Base-by-base conservation (phyloP, 345 rosid genomes). In the Microcos paniculata region DNA sequence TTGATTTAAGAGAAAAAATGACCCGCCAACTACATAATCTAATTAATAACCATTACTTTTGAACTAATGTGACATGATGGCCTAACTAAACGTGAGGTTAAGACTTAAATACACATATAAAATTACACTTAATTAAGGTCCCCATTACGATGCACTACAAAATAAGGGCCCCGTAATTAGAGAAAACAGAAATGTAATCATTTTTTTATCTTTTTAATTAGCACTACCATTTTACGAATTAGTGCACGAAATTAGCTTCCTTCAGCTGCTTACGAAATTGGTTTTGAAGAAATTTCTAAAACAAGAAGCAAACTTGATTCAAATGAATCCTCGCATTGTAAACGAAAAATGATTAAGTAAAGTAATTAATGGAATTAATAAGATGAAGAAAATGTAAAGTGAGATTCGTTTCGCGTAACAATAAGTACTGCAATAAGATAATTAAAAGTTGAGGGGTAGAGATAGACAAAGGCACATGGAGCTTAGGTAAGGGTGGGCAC, bases 351-450 rank as follows among this genome's bases (percentile, higher is more conserved):
- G 40, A 35, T 3, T 3, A 4, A 35, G 40, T 85, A 81, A 83
- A 85, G 82, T 71, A n/a, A 28, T 13, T 42, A 8, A 31, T 33
- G 3, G 31, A 59, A 23, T 10, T 63, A 23, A 61, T 63, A 23
- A 61, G 56, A 65, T n/a, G 40, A 71, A 62, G 72, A 10, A 14
- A 45, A 70, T n/a, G 21, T 35, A 79, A 80, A 73, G 82, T 10
- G 76, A 78, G 87, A 83, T 86, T 83, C 87, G 73, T 76, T 78
- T 66, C n/a, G n/a, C n/a, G n/a, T n/a, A n/a, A n/a, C n/a, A n/a
- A 52, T 53, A n/a, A 23, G 8, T 9, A 21, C 10, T 16, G 33
- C 35, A 63, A 18, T 4, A 45, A 7, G 52, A 62, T 30, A 43
- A 68, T 26, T 28, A 53, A 11, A 58, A 46, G 45, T 42, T 7